Base-by-base conservation (phyloP, 2,329 filamentous ascomycete species). In the Teratosphaeria pseudoeucalypti region DNA sequence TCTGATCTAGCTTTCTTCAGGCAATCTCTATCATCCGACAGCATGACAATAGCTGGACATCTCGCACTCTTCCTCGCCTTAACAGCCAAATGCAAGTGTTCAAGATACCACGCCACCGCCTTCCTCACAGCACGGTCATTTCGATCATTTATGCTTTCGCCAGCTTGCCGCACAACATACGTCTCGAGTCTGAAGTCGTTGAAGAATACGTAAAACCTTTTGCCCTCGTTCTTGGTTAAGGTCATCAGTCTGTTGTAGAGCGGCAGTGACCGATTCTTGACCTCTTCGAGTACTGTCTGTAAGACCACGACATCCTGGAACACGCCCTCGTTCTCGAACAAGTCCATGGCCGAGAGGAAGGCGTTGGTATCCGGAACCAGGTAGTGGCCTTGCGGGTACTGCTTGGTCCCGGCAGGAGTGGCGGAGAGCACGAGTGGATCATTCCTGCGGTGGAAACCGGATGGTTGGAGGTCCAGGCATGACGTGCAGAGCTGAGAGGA, bases 171-270 rank as follows among this genome's bases (percentile, higher is more conserved):
- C 32, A 82, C 77, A 55, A 96, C 84, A 70, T 96, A 89, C 0
- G 94, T 99, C 74, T 99, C 95, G 47, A 92, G 79, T 57, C 92
- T 84, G 71, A 99, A 99, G 69, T 99, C 94, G 73, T 99, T 99
- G 83, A 97, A 97, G 74, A 99, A 99, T 57, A 99, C 90, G 71
- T 97, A 96, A 73, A 96, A 97, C 58, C 92, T 85, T 79, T 99
- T 99, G 65, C 95, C 91, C 68, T 96, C 91, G 70, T 92, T 96
- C 75, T 92, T 95, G 47, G 92, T 95, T 64, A 99, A 79, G 26
- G 88, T 86, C 65, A 97, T 85, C 56, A 99, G 79, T 47, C 94
- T 89, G 74, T 96, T 96, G 78, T 97, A 99, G 43, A 99, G 83
- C 52, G 94, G 94, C 62, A 97, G 76, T 12, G 92, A 97, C 67